Percentiles rank a stretch among this genome's conserved stretches.
phyloP scores from a whole-genome alignment of 2,329 filamentous ascomycete genomes.

The Corynespora cassiicola region DNA sequence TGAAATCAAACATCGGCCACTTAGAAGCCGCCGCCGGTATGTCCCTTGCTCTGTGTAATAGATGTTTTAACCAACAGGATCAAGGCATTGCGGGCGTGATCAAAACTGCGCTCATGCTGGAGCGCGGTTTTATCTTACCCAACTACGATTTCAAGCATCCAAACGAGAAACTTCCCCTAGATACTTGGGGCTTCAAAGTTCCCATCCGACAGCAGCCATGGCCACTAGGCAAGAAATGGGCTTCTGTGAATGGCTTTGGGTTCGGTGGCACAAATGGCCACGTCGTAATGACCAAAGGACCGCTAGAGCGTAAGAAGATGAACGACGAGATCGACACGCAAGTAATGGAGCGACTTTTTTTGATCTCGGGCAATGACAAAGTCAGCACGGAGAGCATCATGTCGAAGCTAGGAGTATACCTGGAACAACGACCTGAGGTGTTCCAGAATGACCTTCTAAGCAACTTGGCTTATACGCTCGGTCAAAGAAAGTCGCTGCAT shows the following conservation, averaged over 20 bases:
- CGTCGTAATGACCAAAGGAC: slow-evolving; percentile 14
- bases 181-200: no score
- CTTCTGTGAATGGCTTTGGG: slow-evolving; percentile 18
- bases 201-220: no score
- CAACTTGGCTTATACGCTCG: slow-evolving; percentile 35
- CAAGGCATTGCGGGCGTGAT: no score
- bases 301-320: not conserved
- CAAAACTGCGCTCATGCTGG: no score
- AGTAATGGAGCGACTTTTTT: not conserved
- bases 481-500: slow-evolving; percentile 22
- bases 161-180: no score
- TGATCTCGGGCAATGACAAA: not conserved
- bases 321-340: not conserved
- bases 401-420: slow-evolving; percentile 1
- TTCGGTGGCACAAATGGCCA: slow-evolving; percentile 21
- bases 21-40: slow-evolving; percentile 45
- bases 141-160: no score
- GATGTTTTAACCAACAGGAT: no score
- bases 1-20: slow-evolving; percentile 49
- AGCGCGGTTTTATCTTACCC: no score
- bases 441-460: slow-evolving; percentile 43
- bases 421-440: not conserved
- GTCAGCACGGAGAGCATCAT: slow-evolving; percentile 2
- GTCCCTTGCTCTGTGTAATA: no score
- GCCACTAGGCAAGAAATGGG: no score